Conservation (phyloP, 1,284 basidiomycete genomes). For the Phenoliferia sp. region DNA sequence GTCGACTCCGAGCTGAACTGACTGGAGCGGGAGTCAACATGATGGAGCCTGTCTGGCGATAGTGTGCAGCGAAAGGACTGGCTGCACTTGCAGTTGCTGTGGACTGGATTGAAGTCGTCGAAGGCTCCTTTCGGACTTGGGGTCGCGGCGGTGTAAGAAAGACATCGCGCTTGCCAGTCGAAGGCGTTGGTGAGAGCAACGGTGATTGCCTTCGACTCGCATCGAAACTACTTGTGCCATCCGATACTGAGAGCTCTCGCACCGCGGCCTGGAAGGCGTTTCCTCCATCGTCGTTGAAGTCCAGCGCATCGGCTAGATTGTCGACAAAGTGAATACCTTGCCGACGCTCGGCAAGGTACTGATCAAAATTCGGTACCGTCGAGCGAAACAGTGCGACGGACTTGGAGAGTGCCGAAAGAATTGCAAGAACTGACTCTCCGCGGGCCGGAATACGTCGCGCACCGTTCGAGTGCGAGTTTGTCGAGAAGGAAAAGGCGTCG, state of each 20-base stretch:
- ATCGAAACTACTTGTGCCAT: conserved; percentile 1
- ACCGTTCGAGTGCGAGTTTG: conserved; percentile 5
- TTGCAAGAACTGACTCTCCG: conserved; percentile 14
- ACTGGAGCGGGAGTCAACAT: conserved; percentile 66
- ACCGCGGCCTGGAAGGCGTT: conserved; percentile 57
- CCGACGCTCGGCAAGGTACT: conserved; percentile 74
- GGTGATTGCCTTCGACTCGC: neutral
- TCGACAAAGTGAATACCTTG: conserved; percentile 87
- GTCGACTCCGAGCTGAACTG: conserved; percentile 52
- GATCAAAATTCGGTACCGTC: conserved; percentile 73
- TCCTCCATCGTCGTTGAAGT: conserved; percentile 41
- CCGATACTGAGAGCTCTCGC: conserved; percentile 50
- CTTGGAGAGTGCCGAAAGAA: conserved; percentile 20
- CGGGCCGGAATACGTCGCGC: conserved; percentile 1
- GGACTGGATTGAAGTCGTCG: conserved; percentile 1
- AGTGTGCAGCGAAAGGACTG: conserved; percentile 80
- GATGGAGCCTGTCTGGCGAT: conserved; percentile 68
- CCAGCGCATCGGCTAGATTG: conserved; percentile 84
- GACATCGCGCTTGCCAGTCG: neutral
- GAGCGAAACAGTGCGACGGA: conserved; percentile 54
- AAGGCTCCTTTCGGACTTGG: conserved; percentile 1
- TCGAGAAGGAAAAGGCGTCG: conserved; percentile 7
- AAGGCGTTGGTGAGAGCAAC: neutral
- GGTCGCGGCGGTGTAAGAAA: neutral
- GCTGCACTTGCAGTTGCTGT: conserved; percentile 47